phyloP scores from a whole-genome alignment of 2,329 filamentous ascomycete genomes.

The Fusarium clavum region DNA sequence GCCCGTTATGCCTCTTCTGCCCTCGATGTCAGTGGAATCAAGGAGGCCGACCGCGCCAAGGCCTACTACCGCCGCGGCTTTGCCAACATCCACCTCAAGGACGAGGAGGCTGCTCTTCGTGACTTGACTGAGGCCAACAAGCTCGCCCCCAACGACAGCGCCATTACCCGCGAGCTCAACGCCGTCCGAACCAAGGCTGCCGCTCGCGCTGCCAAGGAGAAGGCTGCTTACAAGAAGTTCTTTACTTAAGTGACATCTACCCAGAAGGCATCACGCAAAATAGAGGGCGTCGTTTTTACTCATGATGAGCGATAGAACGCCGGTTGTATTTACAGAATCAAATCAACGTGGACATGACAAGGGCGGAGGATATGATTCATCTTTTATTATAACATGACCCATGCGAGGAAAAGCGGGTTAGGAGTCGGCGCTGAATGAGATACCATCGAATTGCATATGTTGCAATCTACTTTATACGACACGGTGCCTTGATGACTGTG shows the following conservation, averaged over 20 bases:
- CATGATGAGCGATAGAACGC: conserved; percentile 26
- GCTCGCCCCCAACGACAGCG: conserved; percentile 79
- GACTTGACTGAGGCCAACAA: conserved; percentile 81
- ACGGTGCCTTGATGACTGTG: neutral
- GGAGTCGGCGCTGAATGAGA: conserved; percentile 48
- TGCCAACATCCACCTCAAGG: conserved; percentile 80
- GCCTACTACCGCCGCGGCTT: conserved; percentile 85
- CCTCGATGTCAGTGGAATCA: conserved; percentile 72
- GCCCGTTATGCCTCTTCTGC: conserved; percentile 78
- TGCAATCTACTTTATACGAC: conserved; percentile 25
- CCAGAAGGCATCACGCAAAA: conserved; percentile 3
- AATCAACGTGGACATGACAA: conserved; percentile 16
- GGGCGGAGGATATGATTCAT: conserved; percentile 37
- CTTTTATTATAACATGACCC: conserved; percentile 40
- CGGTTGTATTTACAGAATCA: conserved; percentile 29
- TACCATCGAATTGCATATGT: conserved; percentile 47
- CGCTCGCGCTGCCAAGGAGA: conserved; percentile 85
- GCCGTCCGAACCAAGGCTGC: conserved; percentile 81
- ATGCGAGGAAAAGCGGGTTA: conserved; percentile 44
- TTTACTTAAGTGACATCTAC: conserved; percentile 64
- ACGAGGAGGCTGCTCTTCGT: conserved; percentile 82
- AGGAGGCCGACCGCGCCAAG: conserved; percentile 87
- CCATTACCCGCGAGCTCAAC: conserved; percentile 78
- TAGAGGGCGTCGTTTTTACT: conserved; percentile 21
- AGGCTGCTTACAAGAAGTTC: conserved; percentile 92